phyloP scores from a whole-genome alignment of 345 rosid species.

The Noccaea bulbosa region DNA sequence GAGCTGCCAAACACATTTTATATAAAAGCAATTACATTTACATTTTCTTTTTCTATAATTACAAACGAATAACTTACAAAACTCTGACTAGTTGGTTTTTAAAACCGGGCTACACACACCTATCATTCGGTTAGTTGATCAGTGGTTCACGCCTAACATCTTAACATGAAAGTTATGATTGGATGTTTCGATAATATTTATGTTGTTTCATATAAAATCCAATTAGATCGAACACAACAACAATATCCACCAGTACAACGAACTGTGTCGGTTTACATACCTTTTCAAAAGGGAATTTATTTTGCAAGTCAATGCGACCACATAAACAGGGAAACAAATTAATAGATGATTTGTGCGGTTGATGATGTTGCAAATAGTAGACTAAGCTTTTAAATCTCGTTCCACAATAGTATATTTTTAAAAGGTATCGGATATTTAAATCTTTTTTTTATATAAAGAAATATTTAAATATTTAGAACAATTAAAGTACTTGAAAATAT shows the following conservation, averaged over 20 bases:
- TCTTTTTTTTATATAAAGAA: too few species aligned
- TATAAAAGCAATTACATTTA: conserved; percentile 9
- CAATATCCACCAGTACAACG: conserved; percentile 1
- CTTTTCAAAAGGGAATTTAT: neutral
- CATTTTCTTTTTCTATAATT: neutral
- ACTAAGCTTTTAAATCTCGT: neutral
- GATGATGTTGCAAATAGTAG: neutral
- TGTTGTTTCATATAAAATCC: neutral
- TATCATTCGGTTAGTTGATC: conserved; percentile 20
- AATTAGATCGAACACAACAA: conserved; percentile 18
- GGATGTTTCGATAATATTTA: neutral
- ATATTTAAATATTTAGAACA: conserved; percentile 10
- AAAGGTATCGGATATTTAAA: conserved; percentile 1
- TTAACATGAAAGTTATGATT: conserved; percentile 27
- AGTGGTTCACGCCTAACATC: conserved; percentile 32
- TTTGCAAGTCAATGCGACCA: neutral
- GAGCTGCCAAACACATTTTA: conserved; percentile 25
- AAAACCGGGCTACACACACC: neutral
- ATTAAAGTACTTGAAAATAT: conserved; percentile 12
- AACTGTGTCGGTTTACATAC: conserved; percentile 20
- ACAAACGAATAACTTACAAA: neutral
- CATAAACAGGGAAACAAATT: neutral
- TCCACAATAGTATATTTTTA: too few species aligned
- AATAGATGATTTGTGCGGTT: neutral
- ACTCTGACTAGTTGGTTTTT: neutral